A percentile compares a stretch with the other conserved stretches of the same genome.
These are phyloP conservation scores for Aspergillus thermomutatus DNA, from an alignment of 2,329 filamentous ascomycete species.

Conservation along the genomic window DNA sequence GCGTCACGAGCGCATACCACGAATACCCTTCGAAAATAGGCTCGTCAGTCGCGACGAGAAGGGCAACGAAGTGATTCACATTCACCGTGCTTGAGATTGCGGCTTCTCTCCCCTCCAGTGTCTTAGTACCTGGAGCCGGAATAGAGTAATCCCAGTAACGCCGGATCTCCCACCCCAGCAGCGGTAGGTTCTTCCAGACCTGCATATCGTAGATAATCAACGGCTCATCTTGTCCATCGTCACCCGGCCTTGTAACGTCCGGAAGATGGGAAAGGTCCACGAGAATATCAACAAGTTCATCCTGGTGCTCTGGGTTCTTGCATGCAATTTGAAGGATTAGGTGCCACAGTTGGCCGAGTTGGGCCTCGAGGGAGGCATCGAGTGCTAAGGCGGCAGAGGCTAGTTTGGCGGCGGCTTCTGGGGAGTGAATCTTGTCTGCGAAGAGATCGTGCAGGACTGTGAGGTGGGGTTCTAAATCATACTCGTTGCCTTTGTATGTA, in stretches of 20 bases:
- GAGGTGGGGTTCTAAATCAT: too few relatives aligned
- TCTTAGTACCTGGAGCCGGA: background rate
- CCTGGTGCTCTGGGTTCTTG: slow-evolving; percentile 1
- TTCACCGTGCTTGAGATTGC: slow-evolving; percentile 3
- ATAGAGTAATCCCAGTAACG: slow-evolving; percentile 9
- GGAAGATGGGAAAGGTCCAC: slow-evolving; percentile 1
- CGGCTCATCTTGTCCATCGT: background rate
- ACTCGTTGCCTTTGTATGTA: too few relatives aligned
- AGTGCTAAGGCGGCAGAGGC: too few relatives aligned
- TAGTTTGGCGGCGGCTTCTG: too few relatives aligned
- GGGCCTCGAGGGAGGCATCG: too few relatives aligned
- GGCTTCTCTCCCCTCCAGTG: background rate
- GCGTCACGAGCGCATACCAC: slow-evolving; percentile 10
- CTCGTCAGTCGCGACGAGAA: slow-evolving; percentile 9
- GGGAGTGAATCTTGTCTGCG: too few relatives aligned
- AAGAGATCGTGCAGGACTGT: too few relatives aligned
- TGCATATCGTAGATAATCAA: slow-evolving; percentile 3
- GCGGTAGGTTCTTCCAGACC: slow-evolving; percentile 12
- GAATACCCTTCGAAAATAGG: slow-evolving; percentile 3
- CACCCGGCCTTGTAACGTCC: background rate
- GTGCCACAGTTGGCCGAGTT: background rate
- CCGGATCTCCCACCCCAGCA: slow-evolving; percentile 10
- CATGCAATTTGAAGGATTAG: background rate
- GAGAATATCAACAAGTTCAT: slow-evolving; percentile 3
- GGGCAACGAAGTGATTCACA: slow-evolving; percentile 5